Base-by-base conservation (phyloP, 768 basidiomycete species). In the Agaricus blazei region DNA sequence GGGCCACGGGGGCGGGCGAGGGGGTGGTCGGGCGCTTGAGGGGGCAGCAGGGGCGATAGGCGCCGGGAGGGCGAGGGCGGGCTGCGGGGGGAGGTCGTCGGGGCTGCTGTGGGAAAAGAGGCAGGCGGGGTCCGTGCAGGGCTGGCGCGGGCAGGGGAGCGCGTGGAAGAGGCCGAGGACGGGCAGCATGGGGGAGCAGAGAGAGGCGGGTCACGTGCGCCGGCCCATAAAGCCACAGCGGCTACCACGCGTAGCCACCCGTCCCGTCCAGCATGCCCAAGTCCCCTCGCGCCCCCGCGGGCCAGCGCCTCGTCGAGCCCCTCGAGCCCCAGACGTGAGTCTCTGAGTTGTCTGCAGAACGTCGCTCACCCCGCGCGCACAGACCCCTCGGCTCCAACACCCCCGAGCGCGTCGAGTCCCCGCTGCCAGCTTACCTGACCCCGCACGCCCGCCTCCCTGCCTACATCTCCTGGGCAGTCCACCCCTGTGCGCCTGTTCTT, bases 391-490 rank as follows among this genome's bases (percentile, higher is more conserved):
- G 70, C 46, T 67, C 70, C 24, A 56, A 51, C 15, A 71, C 75
- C 12, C 72, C 75, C 12, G 63, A 65, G n/a, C 68, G 73, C 31
- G 34, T 34, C 34, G 34, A 34, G 34, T 34, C 34, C 34, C 34
- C 34, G 3, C 34, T 34, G 8, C 66, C 65, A 27, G 45, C 61
- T 38, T 76, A 76, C 0, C 74, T 77, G 12, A 58, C 52, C 26
- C 62, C 51, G 14, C 63, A 43, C 1, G 63, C 52, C 1, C 54
- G 59, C 2, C 60, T 72, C 26, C 67, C 70, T 5, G 61, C 68
- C 70, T 80, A 81, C 68, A 74, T 64, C 76, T 74, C 82, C 61
- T 96, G 93, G 93, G 84, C 85, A 54, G 68, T 87, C 15, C 75
- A 88, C 23, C 92, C 93, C 7, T 66, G 92, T 88, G 48, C 52